A percentile compares a stretch with the other conserved stretches of the same genome.
These are phyloP conservation scores for Clitopilus passeckerianus DNA, from an alignment of 768 basidiomycete species.

Conservation along the genomic window DNA sequence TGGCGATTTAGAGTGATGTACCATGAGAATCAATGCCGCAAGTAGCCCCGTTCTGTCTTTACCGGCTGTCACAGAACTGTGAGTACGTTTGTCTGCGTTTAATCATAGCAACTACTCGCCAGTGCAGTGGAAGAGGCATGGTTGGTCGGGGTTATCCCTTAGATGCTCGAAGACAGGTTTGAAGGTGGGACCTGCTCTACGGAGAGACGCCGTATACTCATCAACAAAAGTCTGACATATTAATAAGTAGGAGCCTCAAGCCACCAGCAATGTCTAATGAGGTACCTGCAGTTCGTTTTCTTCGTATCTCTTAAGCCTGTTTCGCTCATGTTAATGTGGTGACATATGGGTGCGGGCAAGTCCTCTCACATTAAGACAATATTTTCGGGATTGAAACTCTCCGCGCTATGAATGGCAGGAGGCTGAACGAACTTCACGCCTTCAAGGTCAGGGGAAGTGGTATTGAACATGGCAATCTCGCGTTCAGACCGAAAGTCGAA, in stretches of 20 bases:
- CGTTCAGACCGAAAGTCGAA: conserved; percentile 34
- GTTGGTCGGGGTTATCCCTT: conserved; percentile 29
- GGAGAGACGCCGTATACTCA: conserved; percentile 24
- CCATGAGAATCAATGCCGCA: conserved; percentile 28
- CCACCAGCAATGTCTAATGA: neutral
- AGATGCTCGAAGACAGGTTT: conserved; percentile 30
- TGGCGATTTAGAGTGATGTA: conserved; percentile 5
- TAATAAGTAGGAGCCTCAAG: neutral
- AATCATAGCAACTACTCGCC: conserved; percentile 17
- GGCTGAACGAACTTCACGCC: conserved; percentile 24
- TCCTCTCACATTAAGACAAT: conserved; percentile 14
- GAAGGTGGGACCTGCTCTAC: conserved; percentile 23
- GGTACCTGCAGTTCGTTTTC: conserved; percentile 17
- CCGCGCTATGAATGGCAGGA: conserved; percentile 18
- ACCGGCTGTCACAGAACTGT: conserved; percentile 22
- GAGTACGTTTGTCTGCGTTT: neutral
- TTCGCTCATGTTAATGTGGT: no score
- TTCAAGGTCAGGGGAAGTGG: conserved; percentile 20
- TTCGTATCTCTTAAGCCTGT: conserved; percentile 23
- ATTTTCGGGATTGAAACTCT: conserved; percentile 22
- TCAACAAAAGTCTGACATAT: conserved; percentile 22
- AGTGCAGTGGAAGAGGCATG: conserved; percentile 39
- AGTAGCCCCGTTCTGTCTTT: conserved; percentile 40
- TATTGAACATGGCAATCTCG: conserved; percentile 29
- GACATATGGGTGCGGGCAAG: no score